Evolutionary conservation across 306 rosid genomes (phyloP).

Genomic region (Oemleria cerasiformis): DNA sequence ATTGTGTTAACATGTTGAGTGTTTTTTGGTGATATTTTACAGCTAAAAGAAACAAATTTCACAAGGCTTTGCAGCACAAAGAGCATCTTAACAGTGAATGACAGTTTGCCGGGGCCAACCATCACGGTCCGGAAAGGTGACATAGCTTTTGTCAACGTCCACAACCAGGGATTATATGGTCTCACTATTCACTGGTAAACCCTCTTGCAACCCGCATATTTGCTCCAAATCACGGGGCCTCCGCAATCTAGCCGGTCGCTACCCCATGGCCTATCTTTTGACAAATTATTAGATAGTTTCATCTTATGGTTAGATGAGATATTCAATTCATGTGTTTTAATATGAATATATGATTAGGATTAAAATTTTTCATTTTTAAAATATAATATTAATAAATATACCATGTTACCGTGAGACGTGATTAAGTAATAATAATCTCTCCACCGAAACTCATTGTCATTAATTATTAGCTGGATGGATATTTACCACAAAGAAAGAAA

Average conservation of each 20-base stretch:
- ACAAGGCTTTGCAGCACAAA: constrained; percentile 28
- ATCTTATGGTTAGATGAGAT: too few relatives aligned
- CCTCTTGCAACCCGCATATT: not conserved
- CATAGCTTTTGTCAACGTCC: constrained; percentile 14
- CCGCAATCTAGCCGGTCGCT: too few relatives aligned
- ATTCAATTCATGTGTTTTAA: not conserved
- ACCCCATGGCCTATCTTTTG: too few relatives aligned
- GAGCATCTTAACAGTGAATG: constrained; percentile 31
- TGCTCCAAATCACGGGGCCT: too few relatives aligned
- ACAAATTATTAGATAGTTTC: too few relatives aligned
- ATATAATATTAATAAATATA: too few relatives aligned
- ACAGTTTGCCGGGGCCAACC: constrained; percentile 30
- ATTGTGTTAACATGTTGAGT: not conserved
- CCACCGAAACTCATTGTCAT: not conserved
- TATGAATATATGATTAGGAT: too few relatives aligned
- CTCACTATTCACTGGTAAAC: constrained; percentile 34
- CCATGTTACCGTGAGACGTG: too few relatives aligned
- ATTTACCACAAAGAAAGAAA: not conserved
- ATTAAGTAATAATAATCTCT: too few relatives aligned
- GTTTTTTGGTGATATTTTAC: not conserved
- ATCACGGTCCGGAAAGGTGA: constrained; percentile 23
- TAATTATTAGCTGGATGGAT: not conserved
- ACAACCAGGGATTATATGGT: constrained; percentile 27
- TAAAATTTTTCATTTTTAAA: not conserved
- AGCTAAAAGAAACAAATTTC: constrained; percentile 16